Evolutionary conservation across 2,329 filamentous ascomycete genomes (phyloP), one percentile per base, ranked within the genome.

Genomic region (Penicillium brasilianum): DNA sequence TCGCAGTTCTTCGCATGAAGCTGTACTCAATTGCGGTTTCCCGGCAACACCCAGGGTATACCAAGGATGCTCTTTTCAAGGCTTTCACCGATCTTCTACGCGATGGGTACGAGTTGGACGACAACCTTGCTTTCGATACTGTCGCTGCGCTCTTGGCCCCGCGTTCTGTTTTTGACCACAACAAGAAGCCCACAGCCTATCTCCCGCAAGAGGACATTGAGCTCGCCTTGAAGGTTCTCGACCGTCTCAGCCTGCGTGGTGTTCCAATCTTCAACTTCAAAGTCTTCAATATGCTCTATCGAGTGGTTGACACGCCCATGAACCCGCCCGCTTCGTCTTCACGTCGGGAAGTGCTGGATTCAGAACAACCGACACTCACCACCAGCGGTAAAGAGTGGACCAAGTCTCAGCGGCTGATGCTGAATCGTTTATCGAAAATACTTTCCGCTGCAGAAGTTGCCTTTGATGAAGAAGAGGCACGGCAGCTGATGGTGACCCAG

Each of bases 221-320:
- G 60, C 65, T 74, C 18, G 81, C 79, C 22, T 64, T 80, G 25
- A 67, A 72, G 39, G 72, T 83, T 49, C 63, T 84, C 30, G 75
- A 81, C 53, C 69, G 73, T 32, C 78, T 83, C 66, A 71, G 76
- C 30, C 69, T 79, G 36, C 75, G 74, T 46, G 81, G 80, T 5
- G 68, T 75, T 14, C 67, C 80, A 34, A 72, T 81, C 36, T 61
- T 81, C 3, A 76, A 74, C 30, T 73, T 80, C 58, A 80, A 84
- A 28, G 72, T 88, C 55, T 77, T 88, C 52, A 77, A 73, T 34
- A 66, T 74, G 55, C 70, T 81, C 43, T 77, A 83, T 9, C 71
- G 76, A 58, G 75, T 72, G 2, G 67, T 70, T 22, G 72, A 74
- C 78, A 51, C 71, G 80, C 10, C 70, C 77, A 46, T 74, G 74